phyloP scores from a whole-genome alignment of 768 basidiomycete species.

The Cystobasidium onofrii region DNA sequence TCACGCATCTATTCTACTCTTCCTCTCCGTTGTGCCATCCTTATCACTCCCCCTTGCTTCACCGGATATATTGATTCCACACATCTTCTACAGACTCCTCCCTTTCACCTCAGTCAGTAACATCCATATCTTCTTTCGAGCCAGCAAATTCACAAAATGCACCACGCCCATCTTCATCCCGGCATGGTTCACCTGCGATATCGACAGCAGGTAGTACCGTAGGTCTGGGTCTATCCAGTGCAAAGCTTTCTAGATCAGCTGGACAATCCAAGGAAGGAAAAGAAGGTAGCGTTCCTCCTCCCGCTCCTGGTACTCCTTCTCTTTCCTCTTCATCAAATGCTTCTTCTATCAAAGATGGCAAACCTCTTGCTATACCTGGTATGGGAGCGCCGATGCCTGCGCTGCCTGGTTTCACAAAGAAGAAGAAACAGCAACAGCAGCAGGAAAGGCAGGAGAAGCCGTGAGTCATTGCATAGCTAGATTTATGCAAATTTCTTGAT shows the following conservation, averaged over 20 bases:
- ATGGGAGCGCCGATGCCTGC: constrained; percentile 5
- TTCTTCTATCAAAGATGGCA: background rate
- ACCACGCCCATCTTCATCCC: background rate
- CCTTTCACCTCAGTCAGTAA: background rate
- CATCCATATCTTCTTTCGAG: background rate
- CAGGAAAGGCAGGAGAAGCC: background rate
- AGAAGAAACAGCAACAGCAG: constrained; percentile 9
- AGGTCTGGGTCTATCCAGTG: background rate
- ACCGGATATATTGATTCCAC: too few species aligned
- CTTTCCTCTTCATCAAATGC: background rate
- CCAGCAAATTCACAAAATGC: background rate
- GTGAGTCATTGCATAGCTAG: too few species aligned
- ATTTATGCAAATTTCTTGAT: too few species aligned
- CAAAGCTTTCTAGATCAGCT: constrained; percentile 1
- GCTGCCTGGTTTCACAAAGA: constrained; percentile 21
- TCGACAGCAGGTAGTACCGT: background rate
- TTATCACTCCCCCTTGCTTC: too few species aligned
- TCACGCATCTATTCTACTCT: too few species aligned
- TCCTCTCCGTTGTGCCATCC: too few species aligned
- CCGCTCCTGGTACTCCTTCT: background rate
- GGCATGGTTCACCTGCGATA: background rate
- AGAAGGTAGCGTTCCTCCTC: background rate
- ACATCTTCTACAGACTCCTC: background rate
- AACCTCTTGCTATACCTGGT: constrained; percentile 2
- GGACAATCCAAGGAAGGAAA: background rate